Evolutionary conservation across 2,329 filamentous ascomycete species (phyloP).

Genomic region (Cucurbitaria berberidis): DNA sequence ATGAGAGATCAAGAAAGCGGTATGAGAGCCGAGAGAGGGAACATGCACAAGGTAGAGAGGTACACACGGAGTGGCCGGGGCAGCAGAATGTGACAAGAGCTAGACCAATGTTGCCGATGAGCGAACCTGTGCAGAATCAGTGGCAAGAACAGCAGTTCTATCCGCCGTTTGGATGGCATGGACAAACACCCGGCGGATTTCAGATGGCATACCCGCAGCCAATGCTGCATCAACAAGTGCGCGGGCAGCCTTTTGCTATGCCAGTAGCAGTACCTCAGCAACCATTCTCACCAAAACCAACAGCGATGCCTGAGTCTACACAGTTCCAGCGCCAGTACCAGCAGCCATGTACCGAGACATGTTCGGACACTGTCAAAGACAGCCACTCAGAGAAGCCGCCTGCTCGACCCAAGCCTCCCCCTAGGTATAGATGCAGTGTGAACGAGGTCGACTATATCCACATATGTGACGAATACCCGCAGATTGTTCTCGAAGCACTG

Average conservation of each 20-base stretch:
- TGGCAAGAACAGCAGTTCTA: neutral
- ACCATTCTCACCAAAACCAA: neutral
- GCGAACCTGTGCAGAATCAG: constrained; percentile 1
- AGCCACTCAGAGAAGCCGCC: neutral
- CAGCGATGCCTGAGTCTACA: constrained; percentile 1
- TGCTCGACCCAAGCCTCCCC: neutral
- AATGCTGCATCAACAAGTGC: neutral
- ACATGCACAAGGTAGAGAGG: neutral
- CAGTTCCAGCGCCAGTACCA: constrained; percentile 3
- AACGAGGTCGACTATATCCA: constrained; percentile 27
- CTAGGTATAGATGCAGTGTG: neutral
- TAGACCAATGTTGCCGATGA: constrained; percentile 3
- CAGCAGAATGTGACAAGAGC: neutral
- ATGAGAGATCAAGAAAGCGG: constrained; percentile 1
- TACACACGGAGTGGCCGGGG: neutral
- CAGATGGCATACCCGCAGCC: neutral
- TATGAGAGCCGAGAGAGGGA: neutral
- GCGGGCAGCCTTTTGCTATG: constrained; percentile 1
- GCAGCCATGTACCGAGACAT: neutral
- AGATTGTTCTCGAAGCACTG: constrained; percentile 19
- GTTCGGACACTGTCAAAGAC: constrained; percentile 3
- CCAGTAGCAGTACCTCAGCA: neutral
- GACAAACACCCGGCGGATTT: neutral
- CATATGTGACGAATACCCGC: constrained; percentile 29
- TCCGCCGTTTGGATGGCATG: neutral